Evolutionary conservation across 129 eudicot genomes (phyloP).

Genomic region (Apium graveolens): DNA sequence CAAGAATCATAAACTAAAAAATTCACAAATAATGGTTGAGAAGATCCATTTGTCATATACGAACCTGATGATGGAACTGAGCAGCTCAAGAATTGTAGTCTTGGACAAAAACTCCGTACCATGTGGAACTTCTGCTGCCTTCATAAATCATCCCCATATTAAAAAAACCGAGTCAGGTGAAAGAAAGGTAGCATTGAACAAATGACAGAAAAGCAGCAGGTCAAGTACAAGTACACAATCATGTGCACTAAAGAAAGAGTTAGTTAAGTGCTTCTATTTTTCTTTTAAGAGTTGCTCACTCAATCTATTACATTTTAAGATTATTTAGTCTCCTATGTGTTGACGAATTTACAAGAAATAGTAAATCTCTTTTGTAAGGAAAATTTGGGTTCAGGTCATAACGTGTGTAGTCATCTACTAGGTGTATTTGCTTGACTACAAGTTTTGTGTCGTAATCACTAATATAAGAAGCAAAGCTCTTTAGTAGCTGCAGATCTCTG

Average conservation of each 20-base stretch:
- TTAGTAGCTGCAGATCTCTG: neutral
- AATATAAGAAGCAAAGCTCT: neutral
- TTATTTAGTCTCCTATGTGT: neutral
- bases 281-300: neutral
- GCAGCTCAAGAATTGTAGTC: conserved; percentile 65
- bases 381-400: neutral
- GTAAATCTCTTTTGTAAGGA: neutral
- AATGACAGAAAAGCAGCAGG: neutral
- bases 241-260: neutral
- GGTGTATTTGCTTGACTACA: neutral
- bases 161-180: neutral
- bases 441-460: neutral
- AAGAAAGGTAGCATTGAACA: neutral
- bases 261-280: neutral
- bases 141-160: conserved; percentile 17
- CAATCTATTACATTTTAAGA: neutral
- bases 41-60: neutral
- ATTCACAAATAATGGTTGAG: neutral
- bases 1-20: neutral
- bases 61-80: conserved; percentile 71
- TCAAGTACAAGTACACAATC: neutral
- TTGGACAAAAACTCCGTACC: conserved; percentile 62
- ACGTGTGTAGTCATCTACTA: neutral
- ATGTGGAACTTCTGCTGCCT: conserved; percentile 78
- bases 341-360: neutral